Conservation (phyloP, 129 eudicot species). For the Artemisia annua region DNA sequence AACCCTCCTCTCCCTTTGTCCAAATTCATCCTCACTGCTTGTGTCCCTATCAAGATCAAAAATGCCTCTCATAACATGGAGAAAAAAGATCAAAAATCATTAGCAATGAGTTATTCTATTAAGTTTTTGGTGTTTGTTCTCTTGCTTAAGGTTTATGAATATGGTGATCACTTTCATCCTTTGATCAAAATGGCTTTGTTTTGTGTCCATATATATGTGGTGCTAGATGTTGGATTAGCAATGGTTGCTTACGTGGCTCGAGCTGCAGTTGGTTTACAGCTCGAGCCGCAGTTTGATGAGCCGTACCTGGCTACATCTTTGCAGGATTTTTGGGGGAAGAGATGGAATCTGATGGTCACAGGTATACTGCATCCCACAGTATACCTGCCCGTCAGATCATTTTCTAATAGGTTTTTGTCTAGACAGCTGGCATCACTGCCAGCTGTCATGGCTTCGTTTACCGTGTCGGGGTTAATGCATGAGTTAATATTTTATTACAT, state of each 20-base stretch:
- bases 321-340: constrained; percentile 59
- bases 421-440: constrained; percentile 20
- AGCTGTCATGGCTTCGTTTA: constrained; percentile 32
- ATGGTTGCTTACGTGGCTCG: constrained; percentile 22
- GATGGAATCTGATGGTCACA: constrained; percentile 54
- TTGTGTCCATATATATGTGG: constrained; percentile 42
- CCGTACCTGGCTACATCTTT: constrained; percentile 51
- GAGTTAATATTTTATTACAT: constrained; percentile 40
- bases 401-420: neutral
- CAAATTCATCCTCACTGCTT: constrained; percentile 28
- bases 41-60: constrained; percentile 42
- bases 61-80: neutral
- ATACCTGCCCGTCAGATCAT: constrained; percentile 29
- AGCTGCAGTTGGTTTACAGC: constrained; percentile 20
- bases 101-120: neutral
- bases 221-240: constrained; percentile 38
- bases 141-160: constrained; percentile 29
- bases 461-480: constrained; percentile 45
- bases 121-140: constrained; percentile 23
- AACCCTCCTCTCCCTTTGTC: constrained; percentile 31
- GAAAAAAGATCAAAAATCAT: neutral
- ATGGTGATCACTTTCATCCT: constrained; percentile 32
- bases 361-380: constrained; percentile 34
- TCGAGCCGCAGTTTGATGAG: constrained; percentile 46
- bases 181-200: constrained; percentile 20